A percentile compares a stretch with the other conserved stretches of the same genome.
These are phyloP conservation scores for Avena atlantica DNA, from an alignment of 176 grass and related monocot genomes.

Conservation along the genomic window DNA sequence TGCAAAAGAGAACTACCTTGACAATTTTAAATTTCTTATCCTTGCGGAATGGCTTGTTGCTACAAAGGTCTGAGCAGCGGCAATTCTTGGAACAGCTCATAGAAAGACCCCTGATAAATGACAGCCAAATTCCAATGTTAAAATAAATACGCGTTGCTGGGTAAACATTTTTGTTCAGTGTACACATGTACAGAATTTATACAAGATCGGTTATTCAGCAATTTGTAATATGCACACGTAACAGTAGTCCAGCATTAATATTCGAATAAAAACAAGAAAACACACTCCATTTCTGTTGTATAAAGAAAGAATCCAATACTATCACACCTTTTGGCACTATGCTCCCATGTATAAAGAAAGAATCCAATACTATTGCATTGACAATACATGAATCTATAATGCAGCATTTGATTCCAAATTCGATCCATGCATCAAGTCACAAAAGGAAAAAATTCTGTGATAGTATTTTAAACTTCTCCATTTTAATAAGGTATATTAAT, in stretches of 20 bases:
- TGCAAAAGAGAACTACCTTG: conserved; percentile 69
- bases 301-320: conserved; percentile 2
- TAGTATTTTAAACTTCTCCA: conserved; percentile 8
- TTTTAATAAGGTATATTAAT: not conserved
- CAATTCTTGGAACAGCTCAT: conserved; percentile 94
- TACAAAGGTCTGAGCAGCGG: conserved; percentile 88
- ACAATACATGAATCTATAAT: not conserved
- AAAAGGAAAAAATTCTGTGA: not conserved
- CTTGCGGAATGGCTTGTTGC: conserved; percentile 89
- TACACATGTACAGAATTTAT: conserved; percentile 9
- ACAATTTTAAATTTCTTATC: conserved; percentile 98
- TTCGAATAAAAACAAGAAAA: conserved; percentile 31
- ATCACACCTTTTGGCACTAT: not conserved
- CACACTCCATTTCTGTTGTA: conserved; percentile 6
- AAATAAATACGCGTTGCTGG: not conserved
- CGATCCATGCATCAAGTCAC: not conserved
- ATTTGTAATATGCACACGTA: conserved; percentile 13
- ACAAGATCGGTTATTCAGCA: conserved; percentile 9
- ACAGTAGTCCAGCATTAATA: not conserved
- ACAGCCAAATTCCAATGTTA: conserved; percentile 6
- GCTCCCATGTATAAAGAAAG: not conserved
- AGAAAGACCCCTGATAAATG: conserved; percentile 69
- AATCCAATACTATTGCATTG: not conserved
- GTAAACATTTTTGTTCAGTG: conserved; percentile 14
- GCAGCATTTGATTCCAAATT: not conserved